Base-by-base conservation (phyloP, 768 basidiomycete genomes). In the Mycena vulgaris region DNA sequence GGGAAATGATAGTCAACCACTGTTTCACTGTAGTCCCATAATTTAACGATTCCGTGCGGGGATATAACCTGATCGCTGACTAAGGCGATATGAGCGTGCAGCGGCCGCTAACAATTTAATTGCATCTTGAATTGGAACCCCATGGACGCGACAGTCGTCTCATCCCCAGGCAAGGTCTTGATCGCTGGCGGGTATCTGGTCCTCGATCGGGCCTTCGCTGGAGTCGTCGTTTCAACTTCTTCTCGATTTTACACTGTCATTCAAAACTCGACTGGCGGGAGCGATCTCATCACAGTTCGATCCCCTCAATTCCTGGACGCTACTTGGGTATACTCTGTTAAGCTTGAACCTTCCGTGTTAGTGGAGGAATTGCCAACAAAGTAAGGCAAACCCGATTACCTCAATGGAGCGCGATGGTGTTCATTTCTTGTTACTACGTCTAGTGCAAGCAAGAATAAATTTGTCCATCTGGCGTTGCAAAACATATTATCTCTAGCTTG, bases 131-230 rank as follows among this genome's bases (percentile, higher is more conserved):
- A 45, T 47, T 52, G 60, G 47, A 51, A 48, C 61, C 47, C 19
- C 28, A 64, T 61, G 52, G 59, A 60, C 75, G 78, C 88, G 53
- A 95, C 93, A 33, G 87, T 93, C 59, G 89, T 98, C 69, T 98
- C 97, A 37, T 89, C 96, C 1, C 95, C 97, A 13, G 97, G 97
- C 70, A 99, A 99, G 81, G 97, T 98, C 58, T 88, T 99, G 63
- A 80, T 98, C 63, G 95, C 97, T 13, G 98, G 98, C 2, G 98
- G 98, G 2, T 99, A 99, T 83, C 93, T 99, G 72, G 95, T 99
- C 31, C 92, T 99, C 70, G 96, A 99, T 80, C 92, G 89, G 23
- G 82, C 86, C 8, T 95, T 94, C 78, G 90, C 93, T 33, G 98
- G 97, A 57, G 82, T 95, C 68, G 96, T 97, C 51, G 88, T 99